Evolutionary conservation across 108 stramenopile species (phyloP), one percentile per base, ranked within the genome.

Genomic region (Cylindrotheca fusiformis): DNA sequence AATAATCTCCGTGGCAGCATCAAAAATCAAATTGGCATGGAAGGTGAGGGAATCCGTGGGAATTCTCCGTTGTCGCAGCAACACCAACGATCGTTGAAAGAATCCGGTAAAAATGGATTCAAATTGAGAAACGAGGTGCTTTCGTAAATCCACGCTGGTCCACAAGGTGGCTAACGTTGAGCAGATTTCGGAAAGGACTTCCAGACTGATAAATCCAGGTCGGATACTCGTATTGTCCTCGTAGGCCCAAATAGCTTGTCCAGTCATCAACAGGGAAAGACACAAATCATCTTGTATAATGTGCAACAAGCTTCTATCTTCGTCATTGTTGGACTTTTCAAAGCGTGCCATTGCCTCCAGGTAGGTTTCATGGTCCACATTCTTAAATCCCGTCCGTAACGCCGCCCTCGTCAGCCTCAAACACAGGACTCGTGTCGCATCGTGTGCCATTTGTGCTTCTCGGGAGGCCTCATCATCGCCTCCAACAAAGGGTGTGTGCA

Each of bases 41-140:
- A 85, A 93, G 32, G 68, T 60, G 6, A 63, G 19, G 19, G 75
- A 81, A 72, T 90, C 86, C 14, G 50, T 59, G 14, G 92, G 87
- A 24, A 72, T 44, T n/a, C 59, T 58, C 6, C 85, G 77, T 31
- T 79, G 78, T 14, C 92, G 80, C 44, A 93, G 56, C 36, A 93
- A 58, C 18, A 79, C 84, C 49, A 93, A 48, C 0, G 92, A 87
- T 51, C 92, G 80, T 48, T 87, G 86, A 75, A 86, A 93, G 63
- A 93, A 90, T 32, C 92, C 92, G n/a, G 87, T 78, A 68, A 89
- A 90, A 8, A 93, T 85, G 36, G 81, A 72, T 63, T 87, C 88
- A 57, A 93, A 90, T 56, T 90, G 92, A 6, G 81, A 58, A 45
- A 75, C 69, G 58, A 90, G 65, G 22, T 76, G 64, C 1, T 31